A percentile compares a stretch with the other conserved stretches of the same genome.
Evolutionary conservation across 768 basidiomycete species (phyloP).

Genomic region (Dendrothele bispora): DNA sequence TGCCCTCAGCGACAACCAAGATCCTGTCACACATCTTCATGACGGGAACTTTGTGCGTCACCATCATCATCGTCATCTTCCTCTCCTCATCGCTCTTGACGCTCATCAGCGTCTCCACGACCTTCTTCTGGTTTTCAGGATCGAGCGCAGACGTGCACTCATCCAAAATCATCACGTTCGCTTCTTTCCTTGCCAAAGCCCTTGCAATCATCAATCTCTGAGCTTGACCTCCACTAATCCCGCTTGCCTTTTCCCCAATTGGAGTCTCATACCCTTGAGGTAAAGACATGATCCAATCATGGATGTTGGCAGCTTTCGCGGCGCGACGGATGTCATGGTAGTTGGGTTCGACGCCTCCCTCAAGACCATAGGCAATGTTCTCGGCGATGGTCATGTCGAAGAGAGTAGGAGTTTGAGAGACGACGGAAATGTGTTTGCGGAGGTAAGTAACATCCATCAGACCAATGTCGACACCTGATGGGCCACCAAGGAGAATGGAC

Average conservation of each 20-base stretch:
- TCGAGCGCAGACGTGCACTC: constrained; percentile 96
- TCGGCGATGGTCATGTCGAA: constrained; percentile 87
- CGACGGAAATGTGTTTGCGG: constrained; percentile 83
- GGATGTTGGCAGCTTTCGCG: constrained; percentile 76
- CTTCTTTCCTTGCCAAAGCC: constrained; percentile 76
- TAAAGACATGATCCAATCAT: constrained; percentile 80
- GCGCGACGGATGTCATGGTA: constrained; percentile 73
- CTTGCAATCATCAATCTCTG: constrained; percentile 92
- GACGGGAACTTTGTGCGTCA: constrained; percentile 88
- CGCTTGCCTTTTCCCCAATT: constrained; percentile 88
- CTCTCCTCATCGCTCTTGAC: constrained; percentile 41
- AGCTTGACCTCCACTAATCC: constrained; percentile 93
- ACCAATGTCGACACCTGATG: constrained; percentile 49
- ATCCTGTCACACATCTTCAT: constrained; percentile 94
- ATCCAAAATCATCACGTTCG: constrained; percentile 80
- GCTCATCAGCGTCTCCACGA: constrained; percentile 71
- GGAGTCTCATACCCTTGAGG: constrained; percentile 85
- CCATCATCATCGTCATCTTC: constrained; percentile 82
- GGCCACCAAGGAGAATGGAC: constrained; percentile 54
- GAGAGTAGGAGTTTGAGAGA: constrained; percentile 83
- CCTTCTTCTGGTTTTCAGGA: constrained; percentile 75
- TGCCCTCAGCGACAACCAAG: constrained; percentile 78
- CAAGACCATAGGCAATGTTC: constrained; percentile 84
- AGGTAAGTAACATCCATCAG: constrained; percentile 72
- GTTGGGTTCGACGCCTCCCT: constrained; percentile 48